phyloP scores from a whole-genome alignment of 1,284 basidiomycete genomes.

The Sphagnurus paluster region DNA sequence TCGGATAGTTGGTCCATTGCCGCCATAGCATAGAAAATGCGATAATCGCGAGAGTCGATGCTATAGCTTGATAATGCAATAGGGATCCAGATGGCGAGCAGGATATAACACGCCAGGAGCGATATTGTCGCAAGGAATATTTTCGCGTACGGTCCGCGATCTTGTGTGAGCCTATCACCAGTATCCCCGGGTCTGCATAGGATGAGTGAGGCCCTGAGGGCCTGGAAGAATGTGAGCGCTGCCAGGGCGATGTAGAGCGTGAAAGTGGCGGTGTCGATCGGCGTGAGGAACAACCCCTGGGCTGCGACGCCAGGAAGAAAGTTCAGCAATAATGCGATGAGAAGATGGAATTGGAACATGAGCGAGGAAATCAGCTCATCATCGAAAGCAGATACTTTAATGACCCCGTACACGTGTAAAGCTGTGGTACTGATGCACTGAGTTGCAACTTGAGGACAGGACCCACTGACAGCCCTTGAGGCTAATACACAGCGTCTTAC shows the following conservation, averaged over 20 bases:
- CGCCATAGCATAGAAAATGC: not conserved
- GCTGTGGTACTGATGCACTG: no score
- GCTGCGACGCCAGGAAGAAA: not conserved
- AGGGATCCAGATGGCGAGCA: not conserved
- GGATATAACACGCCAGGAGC: not conserved
- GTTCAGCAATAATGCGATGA: not conserved
- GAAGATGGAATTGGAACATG: not conserved
- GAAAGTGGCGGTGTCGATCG: constrained; percentile 4
- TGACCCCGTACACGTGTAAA: not conserved
- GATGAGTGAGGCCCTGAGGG: constrained; percentile 1
- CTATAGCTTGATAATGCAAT: not conserved
- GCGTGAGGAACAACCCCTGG: not conserved
- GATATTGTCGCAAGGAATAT: constrained; percentile 2
- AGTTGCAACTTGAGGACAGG: no score
- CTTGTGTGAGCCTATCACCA: not conserved
- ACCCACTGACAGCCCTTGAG: no score
- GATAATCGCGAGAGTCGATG: not conserved
- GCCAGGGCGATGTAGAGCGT: constrained; percentile 5
- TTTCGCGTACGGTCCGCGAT: constrained; percentile 3
- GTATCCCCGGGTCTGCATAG: not conserved
- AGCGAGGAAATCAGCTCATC: not conserved
- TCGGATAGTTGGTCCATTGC: constrained; percentile 7
- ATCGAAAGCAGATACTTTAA: not conserved
- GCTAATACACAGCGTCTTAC: no score
- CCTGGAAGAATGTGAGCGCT: constrained; percentile 2